Conservation (phyloP, 208 protist genomes). For the Wallacemonas sp. region DNA sequence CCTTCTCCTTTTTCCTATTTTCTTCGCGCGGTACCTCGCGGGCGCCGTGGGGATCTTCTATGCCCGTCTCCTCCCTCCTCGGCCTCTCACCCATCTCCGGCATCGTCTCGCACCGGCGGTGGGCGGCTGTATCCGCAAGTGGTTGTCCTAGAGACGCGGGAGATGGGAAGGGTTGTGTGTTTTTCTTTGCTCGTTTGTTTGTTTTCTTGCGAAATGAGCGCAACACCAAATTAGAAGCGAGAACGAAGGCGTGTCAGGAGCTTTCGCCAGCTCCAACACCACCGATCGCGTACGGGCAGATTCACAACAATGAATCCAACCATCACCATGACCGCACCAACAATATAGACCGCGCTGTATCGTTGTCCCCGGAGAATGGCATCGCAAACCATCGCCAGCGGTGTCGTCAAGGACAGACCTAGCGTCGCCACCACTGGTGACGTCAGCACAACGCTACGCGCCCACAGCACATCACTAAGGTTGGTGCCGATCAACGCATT, state of each 20-base stretch:
- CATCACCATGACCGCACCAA: slow-evolving; percentile 70
- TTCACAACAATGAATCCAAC: slow-evolving; percentile 79
- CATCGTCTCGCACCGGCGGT: no score
- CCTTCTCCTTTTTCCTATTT: no score
- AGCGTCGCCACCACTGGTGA: slow-evolving; percentile 90
- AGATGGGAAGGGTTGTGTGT: no score
- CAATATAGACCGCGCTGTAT: slow-evolving; percentile 65
- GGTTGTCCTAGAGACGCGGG: no score
- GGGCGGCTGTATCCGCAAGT: no score
- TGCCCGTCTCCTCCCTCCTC: no score
- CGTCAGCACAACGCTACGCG: slow-evolving; percentile 84
- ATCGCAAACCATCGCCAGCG: slow-evolving; percentile 87
- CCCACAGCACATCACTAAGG: slow-evolving; percentile 91
- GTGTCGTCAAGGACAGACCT: slow-evolving; percentile 86
- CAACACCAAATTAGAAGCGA: no score
- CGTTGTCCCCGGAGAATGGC: slow-evolving; percentile 32
- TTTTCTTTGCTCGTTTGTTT: neutral
- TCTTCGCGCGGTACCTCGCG: no score
- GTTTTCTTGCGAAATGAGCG: neutral
- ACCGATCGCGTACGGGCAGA: slow-evolving; percentile 29
- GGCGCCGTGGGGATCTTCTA: no score
- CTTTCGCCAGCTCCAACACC: slow-evolving; percentile 7
- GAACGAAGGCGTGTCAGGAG: neutral
- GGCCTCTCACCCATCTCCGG: no score
- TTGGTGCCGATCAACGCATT: slow-evolving; percentile 90